These are phyloP conservation scores for Novymonas esmeraldas DNA, from an alignment of 208 protist genomes.

Conservation along the genomic window DNA sequence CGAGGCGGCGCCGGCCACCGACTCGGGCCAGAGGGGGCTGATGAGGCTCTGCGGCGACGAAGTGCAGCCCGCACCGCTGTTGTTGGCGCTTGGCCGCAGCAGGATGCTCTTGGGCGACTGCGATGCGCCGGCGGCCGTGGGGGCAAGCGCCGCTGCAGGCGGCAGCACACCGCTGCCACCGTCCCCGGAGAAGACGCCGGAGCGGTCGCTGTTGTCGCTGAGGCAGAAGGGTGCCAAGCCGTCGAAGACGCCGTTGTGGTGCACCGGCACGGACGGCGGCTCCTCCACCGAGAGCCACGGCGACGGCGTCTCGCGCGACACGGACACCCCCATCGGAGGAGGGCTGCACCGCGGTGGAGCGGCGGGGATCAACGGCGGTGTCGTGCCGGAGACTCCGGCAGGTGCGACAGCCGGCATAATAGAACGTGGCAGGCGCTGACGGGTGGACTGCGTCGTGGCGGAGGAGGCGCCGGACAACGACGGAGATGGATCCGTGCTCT, in stretches of 20 bases:
- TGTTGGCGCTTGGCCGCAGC: constrained; percentile 9
- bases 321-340: not conserved
- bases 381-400: not conserved
- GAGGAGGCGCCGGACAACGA: no score
- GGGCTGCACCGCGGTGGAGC: not conserved
- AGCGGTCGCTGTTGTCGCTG: not conserved
- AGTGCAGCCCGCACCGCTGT: not conserved
- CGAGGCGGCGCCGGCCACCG: not conserved
- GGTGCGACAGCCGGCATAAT: not conserved
- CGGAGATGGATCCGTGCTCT: no score
- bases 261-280: not conserved
- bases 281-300: not conserved
- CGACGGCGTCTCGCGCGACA: constrained; percentile 1
- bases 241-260: not conserved
- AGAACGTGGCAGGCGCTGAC: not conserved
- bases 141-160: not conserved
- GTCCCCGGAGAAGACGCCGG: not conserved
- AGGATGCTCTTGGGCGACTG: constrained; percentile 22
- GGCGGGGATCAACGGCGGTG: no score
- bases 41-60: not conserved
- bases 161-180: not conserved
- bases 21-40: not conserved
- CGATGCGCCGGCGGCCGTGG: not conserved
- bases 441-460: not conserved
- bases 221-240: not conserved